Evolutionary conservation across 352 stramenopile genomes (phyloP), one percentile per base, ranked within the genome.

Genomic region (Phytophthora litchii): DNA sequence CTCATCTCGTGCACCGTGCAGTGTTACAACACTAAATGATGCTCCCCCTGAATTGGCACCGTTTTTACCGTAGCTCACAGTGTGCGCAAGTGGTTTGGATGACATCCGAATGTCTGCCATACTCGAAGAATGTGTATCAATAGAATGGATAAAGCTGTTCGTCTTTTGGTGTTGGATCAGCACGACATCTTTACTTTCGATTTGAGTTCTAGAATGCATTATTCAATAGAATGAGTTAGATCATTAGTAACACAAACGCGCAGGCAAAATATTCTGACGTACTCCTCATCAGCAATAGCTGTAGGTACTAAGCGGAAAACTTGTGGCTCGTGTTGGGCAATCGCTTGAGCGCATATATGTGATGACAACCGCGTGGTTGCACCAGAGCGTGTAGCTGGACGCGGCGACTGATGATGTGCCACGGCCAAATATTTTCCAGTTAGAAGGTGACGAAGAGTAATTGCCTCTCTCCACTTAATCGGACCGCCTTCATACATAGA

Each of bases 61-160:
- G 25, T 36, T 75, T 41, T 59, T 66, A 23, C 42, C 53, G 20
- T 21, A 46, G 13, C 23, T 64, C 16, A 41, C 41, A 41, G 66
- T 68, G 20, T 61, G 78, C n/a, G 64, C 60, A 21, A 88, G 53
- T 8, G 78, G 67, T 21, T 86, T 85, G 1, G 78, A 84, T 7
- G 78, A 87, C 19, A 88, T 47, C 9, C 73, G 69, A 42, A 91
- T 89, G 46, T 89, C 79, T 21, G 72, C 70, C 74, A 88, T 86
- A 19, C 49, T 86, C 16, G 79, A 84, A 23, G 78, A 66, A 45
- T 92, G 80, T 0, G 77, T 86, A 55, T 88, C 74, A 25, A 83
- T 76, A 1, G 81, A 89, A 56, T 91, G 83, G 16, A 91, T 61
- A 46, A 88, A 92, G 6, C 64, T 71, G 34, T 71, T 72, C 6